phyloP scores from a whole-genome alignment of 139 green algal genomes.

The Micractinium conductrix region DNA sequence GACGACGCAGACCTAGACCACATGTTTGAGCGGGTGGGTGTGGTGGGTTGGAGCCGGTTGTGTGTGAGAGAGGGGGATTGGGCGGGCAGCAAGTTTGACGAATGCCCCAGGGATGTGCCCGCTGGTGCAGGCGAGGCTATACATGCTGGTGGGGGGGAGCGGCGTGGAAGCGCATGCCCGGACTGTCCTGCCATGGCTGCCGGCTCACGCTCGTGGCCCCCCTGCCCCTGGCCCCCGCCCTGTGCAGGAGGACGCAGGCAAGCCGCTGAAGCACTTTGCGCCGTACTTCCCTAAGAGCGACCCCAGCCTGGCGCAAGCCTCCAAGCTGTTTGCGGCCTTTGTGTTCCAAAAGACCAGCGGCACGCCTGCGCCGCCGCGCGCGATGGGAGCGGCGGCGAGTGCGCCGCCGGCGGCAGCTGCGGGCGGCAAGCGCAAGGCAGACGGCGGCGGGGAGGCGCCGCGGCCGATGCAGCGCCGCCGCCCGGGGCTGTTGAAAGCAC shows the following conservation, averaged over 20 bases:
- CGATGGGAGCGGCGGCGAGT: no score
- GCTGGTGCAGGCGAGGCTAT: no score
- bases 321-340: constrained; percentile 50
- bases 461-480: constrained; percentile 13
- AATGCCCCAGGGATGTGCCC: not conserved
- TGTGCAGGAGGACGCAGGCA: constrained; percentile 54
- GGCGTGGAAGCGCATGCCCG: not conserved
- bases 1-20: constrained; percentile 39
- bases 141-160: no score
- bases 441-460: not conserved
- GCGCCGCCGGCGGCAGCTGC: not conserved
- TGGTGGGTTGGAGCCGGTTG: no score
- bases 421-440: not conserved
- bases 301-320: constrained; percentile 39
- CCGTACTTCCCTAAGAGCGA: constrained; percentile 61
- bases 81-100: no score
- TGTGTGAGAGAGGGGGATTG: not conserved
- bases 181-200: no score
- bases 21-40: constrained; percentile 57
- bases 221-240: no score
- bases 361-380: not conserved
- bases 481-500: constrained; percentile 1
- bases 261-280: constrained; percentile 79
- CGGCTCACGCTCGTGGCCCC: not conserved
- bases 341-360: constrained; percentile 48